phyloP scores from a whole-genome alignment of 1,284 basidiomycete genomes.

The Schizophyllum commune region DNA sequence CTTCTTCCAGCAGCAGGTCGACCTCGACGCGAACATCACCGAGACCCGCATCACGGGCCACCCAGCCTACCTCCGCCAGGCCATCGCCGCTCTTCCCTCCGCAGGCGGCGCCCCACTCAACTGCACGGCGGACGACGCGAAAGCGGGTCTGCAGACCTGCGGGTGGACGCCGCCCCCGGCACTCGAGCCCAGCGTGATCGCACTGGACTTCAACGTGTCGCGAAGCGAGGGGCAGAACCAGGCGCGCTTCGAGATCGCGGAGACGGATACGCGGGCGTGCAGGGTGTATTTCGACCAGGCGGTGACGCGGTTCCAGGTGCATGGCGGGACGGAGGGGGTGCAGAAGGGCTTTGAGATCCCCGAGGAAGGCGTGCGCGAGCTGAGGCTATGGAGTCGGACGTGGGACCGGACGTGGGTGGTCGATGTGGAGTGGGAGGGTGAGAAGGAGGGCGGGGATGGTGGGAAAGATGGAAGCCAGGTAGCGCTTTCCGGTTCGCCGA shows the following conservation, averaged over 20 bases:
- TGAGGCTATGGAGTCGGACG: conserved; percentile 62
- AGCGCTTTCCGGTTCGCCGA: no score
- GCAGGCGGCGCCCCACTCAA: conserved; percentile 24
- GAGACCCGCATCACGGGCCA: conserved; percentile 41
- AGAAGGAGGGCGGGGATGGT: conserved; percentile 6
- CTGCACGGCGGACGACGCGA: conserved; percentile 18
- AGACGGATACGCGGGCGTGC: conserved; percentile 59
- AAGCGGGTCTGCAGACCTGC: conserved; percentile 24
- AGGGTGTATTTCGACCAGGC: conserved; percentile 45
- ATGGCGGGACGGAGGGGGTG: conserved; percentile 25
- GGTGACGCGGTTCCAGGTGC: conserved; percentile 34
- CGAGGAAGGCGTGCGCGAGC: conserved; percentile 30
- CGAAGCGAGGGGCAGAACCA: conserved; percentile 29
- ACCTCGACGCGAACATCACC: conserved; percentile 25
- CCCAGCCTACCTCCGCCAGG: conserved; percentile 27
- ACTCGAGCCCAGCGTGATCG: conserved; percentile 13
- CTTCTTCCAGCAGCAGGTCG: conserved; percentile 56
- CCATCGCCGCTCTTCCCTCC: conserved; percentile 50
- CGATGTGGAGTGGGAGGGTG: conserved; percentile 35
- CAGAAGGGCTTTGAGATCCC: conserved; percentile 40
- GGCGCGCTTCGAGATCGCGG: conserved; percentile 39
- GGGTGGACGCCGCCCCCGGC: conserved; percentile 21
- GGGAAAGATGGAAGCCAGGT: no score
- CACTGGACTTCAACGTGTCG: conserved; percentile 21
- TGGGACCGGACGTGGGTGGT: conserved; percentile 58